Evolutionary conservation across 2,329 filamentous ascomycete species (phyloP), one percentile per base, ranked within the genome.

Genomic region (Dactylellina parvicollis): DNA sequence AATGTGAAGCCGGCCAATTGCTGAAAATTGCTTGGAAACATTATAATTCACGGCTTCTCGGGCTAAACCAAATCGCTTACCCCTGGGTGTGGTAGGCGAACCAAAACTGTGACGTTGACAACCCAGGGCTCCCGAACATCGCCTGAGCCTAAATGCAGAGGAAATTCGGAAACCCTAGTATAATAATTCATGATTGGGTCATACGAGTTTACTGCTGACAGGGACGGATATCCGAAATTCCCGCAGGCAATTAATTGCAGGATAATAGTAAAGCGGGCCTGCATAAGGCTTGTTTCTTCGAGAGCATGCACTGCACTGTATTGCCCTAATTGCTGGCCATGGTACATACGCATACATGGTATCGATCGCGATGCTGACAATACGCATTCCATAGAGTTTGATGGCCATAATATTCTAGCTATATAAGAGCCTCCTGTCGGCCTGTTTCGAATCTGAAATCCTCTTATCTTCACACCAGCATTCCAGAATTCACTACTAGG

Each of bases 31-130:
- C 9, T 62, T 36, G 50, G 30, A 28, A 40, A 52, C 49, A 62
- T 49, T 64, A 62, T 49, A 62, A 62, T 28, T 49, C 30, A 32
- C 22, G 24, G 20, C 14, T 9, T 32, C 38, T 40, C 26, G 47
- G 57, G 46, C 22, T 18, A 30, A 49, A 46, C 47, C n/a, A n/a
- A 50, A 57, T 71, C 66, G 66, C 66, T 71, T 62, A 71, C 57
- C 55, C 64, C 64, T 55, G 57, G 42, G 30, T 34, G 8, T 55
- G 10, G 42, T 40, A 55, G 47, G 40, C 30, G 49, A 71, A 47
- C 66, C 57, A 71, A 57, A 57, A 64, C 49, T 71, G 57, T 64
- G 64, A 54, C 38, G 64, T 71, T 49, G 50, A 47, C 14, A 18
- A n/a, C 26, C 65, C 65, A 70, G 65, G 65, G 62, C 50, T 70